Base-by-base conservation (phyloP, 805 yeast genomes). In the Zygoascus biomembranicola region DNA sequence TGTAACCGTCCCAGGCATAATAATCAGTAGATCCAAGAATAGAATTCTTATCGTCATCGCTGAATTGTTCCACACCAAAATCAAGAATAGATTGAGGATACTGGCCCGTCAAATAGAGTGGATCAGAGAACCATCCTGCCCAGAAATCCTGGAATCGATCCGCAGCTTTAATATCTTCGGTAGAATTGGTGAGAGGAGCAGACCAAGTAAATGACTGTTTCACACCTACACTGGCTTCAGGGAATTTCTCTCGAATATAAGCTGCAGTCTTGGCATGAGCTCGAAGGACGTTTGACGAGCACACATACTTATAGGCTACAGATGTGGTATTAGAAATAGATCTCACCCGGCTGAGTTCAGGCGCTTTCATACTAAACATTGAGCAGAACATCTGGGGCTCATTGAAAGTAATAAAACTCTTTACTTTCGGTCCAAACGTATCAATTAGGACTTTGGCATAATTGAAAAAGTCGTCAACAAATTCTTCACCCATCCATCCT, bases 1-100 rank as follows among this genome's bases (percentile, higher is more conserved):
- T 62, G 54, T 66, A 65, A 3, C 66, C 65, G 45, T 67, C 69
- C 55, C 64, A 57, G 20, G 70, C 71, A 37, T 64, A 65, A 59
- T 65, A 35, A n/a, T 35, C 39, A 4, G 39, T 8, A 35, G 39
- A 35, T 35, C 39, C 39, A n/a, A 11, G 39, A 13, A 35, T 35
- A 11, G 16, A 35, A 35, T 4, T 5, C 16, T 35, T 11, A 4
- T 35, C 39, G 4, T 35, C 39, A n/a, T 35, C 39, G 39, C 39
- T 35, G 10, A 35, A 35, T 35, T n/a, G 8, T n/a, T 35, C 16
- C 10, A n/a, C 39, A 35, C 39, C 39, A 35, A n/a, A 3, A n/a
- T 35, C 39, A 8, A 35, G 39, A 56, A 59, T 59, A 8, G 59
- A 49, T 19, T 60, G 57, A 11, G 70, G 68, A 44, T 61, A 64